phyloP scores from a whole-genome alignment of 75 land plant species.

The Sequoia sempervirens region DNA sequence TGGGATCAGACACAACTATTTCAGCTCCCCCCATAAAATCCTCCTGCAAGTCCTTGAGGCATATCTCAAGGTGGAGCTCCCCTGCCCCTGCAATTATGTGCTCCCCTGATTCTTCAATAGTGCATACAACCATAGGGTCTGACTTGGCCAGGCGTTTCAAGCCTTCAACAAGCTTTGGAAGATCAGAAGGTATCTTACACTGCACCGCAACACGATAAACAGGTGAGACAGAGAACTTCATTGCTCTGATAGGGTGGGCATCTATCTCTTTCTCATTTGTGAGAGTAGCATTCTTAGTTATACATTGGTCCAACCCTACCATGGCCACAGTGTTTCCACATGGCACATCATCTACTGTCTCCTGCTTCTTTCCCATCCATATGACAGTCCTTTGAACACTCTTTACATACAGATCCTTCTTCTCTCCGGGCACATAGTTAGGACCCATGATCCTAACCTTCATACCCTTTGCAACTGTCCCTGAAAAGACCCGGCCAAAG shows the following conservation, averaged over 20 bases:
- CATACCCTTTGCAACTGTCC: slow-evolving; percentile 49
- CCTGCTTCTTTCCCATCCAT: slow-evolving; percentile 83
- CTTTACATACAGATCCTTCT: slow-evolving; percentile 69
- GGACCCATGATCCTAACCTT: slow-evolving; percentile 74
- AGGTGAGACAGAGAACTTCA: slow-evolving; percentile 82
- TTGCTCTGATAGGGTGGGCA: slow-evolving; percentile 72
- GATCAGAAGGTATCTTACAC: slow-evolving; percentile 74
- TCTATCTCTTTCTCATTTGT: slow-evolving; percentile 74
- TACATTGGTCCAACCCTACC: slow-evolving; percentile 79
- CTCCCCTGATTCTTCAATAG: slow-evolving; percentile 68
- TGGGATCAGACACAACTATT: slow-evolving; percentile 56
- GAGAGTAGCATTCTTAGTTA: slow-evolving; percentile 78
- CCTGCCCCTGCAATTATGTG: slow-evolving; percentile 71
- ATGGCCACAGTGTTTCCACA: slow-evolving; percentile 80
- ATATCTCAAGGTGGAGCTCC: slow-evolving; percentile 74
- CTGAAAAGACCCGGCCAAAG: slow-evolving; percentile 46
- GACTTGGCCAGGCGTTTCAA: slow-evolving; percentile 50
- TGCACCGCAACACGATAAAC: slow-evolving; percentile 80
- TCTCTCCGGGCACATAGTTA: slow-evolving; percentile 69
- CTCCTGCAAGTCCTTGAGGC: slow-evolving; percentile 65
- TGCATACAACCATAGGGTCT: slow-evolving; percentile 52
- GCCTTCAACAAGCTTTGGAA: slow-evolving; percentile 76
- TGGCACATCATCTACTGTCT: slow-evolving; percentile 78
- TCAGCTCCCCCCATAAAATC: slow-evolving; percentile 73
- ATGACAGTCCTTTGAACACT: slow-evolving; percentile 86